Evolutionary conservation across 805 yeast genomes (phyloP).

Genomic region (Suhomyces canberraensis): DNA sequence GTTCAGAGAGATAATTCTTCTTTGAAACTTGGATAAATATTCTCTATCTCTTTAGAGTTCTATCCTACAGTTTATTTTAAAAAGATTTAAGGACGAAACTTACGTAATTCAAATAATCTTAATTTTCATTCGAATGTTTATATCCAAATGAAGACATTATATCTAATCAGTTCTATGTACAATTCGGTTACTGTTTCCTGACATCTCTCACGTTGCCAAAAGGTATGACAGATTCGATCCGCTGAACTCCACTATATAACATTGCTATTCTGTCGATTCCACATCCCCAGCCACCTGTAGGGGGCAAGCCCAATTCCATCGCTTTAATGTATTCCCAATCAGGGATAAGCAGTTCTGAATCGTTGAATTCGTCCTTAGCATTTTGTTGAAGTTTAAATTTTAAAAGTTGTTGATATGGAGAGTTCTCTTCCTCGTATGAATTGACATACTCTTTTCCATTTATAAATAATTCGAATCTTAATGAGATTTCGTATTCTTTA

Average conservation of each 20-base stretch:
- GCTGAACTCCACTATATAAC: conserved; percentile 59
- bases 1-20: too few relatives aligned
- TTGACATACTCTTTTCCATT: conserved; percentile 79
- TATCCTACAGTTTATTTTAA: too few relatives aligned
- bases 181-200: conserved; percentile 45
- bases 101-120: too few relatives aligned
- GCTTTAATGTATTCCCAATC: conserved; percentile 69
- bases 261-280: conserved; percentile 88
- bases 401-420: conserved; percentile 64
- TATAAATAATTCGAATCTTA: conserved; percentile 82
- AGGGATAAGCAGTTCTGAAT: conserved; percentile 62
- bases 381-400: conserved; percentile 63
- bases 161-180: not conserved
- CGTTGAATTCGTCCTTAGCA: conserved; percentile 46
- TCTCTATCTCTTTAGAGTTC: too few relatives aligned
- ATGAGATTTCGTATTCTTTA: conserved; percentile 45
- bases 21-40: too few relatives aligned
- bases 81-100: too few relatives aligned
- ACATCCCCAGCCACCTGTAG: conserved; percentile 97
- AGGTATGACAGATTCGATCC: conserved; percentile 73
- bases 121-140: too few relatives aligned
- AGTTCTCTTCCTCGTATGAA: conserved; percentile 95
- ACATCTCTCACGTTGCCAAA: conserved; percentile 78
- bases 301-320: conserved; percentile 94
- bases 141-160: too few relatives aligned